Base-by-base conservation (phyloP, 768 basidiomycete genomes). In the Boletus rufocinnamomeus region DNA sequence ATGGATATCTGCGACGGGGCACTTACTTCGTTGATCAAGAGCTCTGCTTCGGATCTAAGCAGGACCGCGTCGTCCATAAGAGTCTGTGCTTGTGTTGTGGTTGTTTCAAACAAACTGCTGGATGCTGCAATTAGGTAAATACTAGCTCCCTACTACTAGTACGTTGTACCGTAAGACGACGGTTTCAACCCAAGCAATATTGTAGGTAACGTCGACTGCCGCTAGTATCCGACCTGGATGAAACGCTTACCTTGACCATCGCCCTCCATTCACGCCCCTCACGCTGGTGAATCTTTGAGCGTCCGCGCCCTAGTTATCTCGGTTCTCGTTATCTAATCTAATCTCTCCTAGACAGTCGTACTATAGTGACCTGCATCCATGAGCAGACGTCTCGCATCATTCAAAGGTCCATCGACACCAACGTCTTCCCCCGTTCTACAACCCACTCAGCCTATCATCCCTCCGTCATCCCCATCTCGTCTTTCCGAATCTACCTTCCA, bases 331-430 rank as follows among this genome's bases (percentile, higher is more conserved):
- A 64, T 67, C 60, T 65, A 55, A 68, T 67, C 68, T 67, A 63
- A 65, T 69, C 64, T 58, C 21, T 43, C 48, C 21, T 19, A 3
- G 11, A 23, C n/a, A 9, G 1, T 14, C 34, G 11, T 32, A 11
- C 13, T 14, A 14, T 14, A 10, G 35, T 35, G 14, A 35, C 32
- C 53, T 11, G 17, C 32, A 11, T 16, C 34, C 58, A 83, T 83
- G 82, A 78, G 76, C 63, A 73, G 72, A 59, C 84, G 91, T 46
- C 77, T 93, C 21, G 84, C 88, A 37, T 93, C 91, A 0, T 92
- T 93, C 72, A 81, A 81, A 60, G 87, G 89, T 8, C 91, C 91
- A 1, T 93, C 91, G 13, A 85, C 88, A 2, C 91, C 91, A 0
- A 79, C 84, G 2, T 68, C 87, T 0, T 85, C 87, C 0, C 91